Base-by-base conservation (phyloP, 1,284 basidiomycete genomes). In the Austropuccinia psidii region DNA sequence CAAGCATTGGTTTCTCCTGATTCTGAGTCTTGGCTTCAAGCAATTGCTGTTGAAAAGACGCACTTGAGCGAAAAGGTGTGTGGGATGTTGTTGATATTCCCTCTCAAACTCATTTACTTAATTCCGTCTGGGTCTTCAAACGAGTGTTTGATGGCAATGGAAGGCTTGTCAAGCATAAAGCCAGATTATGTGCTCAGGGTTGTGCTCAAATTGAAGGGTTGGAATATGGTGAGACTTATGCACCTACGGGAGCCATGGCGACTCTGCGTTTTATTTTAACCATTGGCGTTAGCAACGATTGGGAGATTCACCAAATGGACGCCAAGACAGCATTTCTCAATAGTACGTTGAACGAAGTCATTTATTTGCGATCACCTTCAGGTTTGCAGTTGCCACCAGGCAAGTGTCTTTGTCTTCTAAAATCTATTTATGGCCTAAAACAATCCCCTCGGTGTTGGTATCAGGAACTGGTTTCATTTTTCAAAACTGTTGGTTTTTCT, bases 371-470 rank as follows among this genome's bases (percentile, higher is more conserved):
- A 1, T 1, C 68, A 39, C 41, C 45, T 3, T 35, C 52, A 1
- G 52, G 55, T 1, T 29, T 58, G 21, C 2, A 33, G 21, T 6
- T 54, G 13, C 47, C 65, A 4, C n/a, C 31, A 3, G 24, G 21
- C 19, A 24, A 41, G 11, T 67, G 49, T 29, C 24, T 54, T 1
- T 15, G 5, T 1, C 29, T 55, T 1, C 9, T 21, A 4, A 55
- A 52, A 21, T 54, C 52, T 11, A 67, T 67, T 37, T 67, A 55
- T 50, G 55, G 67, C 1, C 45, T 70, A 17, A 47, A 60, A 55
- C 67, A 70, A 39, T 39, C 67, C 4, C 67, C 67, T 1, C 6
- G 43, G 15, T 15, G 45, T 2, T 70, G 67, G 67, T 43, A 70
- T 27, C 17, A 29, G 6, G 54, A 33, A 21, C 41, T 70, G 4